Evolutionary conservation across 2,329 filamentous ascomycete genomes (phyloP).

Genomic region (Phaeosphaeriaceae sp.): DNA sequence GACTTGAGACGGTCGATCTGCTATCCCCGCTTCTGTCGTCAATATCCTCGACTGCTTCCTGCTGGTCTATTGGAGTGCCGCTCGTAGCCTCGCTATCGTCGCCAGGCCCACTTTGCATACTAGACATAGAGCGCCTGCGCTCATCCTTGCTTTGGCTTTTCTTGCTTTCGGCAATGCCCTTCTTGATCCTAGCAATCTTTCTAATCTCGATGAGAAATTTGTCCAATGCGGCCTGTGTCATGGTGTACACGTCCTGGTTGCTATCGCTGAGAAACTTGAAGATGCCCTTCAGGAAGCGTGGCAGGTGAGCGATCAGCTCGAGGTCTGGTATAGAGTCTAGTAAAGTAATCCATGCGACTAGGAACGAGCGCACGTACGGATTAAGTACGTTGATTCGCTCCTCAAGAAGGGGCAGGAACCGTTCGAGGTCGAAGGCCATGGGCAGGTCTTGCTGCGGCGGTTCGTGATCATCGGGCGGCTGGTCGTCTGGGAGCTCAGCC

Average conservation of each 20-base stretch:
- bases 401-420: constrained; percentile 91
- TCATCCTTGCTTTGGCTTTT: constrained; percentile 71
- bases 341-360: constrained; percentile 94
- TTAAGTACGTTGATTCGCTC: constrained; percentile 95
- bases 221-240: constrained; percentile 87
- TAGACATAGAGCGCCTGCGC: constrained; percentile 71
- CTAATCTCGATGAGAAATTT: constrained; percentile 93
- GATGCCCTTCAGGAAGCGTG: constrained; percentile 87
- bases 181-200: constrained; percentile 90
- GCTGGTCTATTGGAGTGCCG: constrained; percentile 48
- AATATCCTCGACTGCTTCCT: constrained; percentile 57
- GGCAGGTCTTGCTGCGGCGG: constrained; percentile 58
- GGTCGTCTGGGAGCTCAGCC: constrained; percentile 59
- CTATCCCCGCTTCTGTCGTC: constrained; percentile 53
- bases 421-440: constrained; percentile 88
- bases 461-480: constrained; percentile 23
- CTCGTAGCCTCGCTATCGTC: constrained; percentile 65
- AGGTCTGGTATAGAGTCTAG: constrained; percentile 96
- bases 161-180: constrained; percentile 86
- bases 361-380: constrained; percentile 91
- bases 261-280: constrained; percentile 91
- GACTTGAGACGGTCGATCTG: constrained; percentile 36
- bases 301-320: constrained; percentile 90
- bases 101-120: constrained; percentile 41
- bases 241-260: constrained; percentile 92